phyloP scores from a whole-genome alignment of 2,329 filamentous ascomycete genomes.

The Chaetomium sp. region DNA sequence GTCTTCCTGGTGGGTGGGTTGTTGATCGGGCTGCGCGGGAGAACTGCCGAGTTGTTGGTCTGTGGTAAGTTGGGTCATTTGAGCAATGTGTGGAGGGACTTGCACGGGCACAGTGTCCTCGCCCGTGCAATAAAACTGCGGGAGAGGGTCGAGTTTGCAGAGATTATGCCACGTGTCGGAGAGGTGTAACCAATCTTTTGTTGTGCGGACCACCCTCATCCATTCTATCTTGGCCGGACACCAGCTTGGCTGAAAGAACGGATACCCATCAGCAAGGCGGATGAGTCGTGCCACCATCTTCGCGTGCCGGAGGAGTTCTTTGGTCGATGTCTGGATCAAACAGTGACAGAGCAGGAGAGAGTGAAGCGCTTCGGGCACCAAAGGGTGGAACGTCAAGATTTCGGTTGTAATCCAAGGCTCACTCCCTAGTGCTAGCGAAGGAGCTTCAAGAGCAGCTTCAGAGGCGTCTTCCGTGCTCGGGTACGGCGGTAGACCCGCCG shows the following conservation, averaged over 20 bases:
- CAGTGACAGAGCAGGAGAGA: constrained; percentile 70
- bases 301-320: constrained; percentile 72
- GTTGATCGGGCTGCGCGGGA: constrained; percentile 43
- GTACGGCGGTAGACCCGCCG: constrained; percentile 60
- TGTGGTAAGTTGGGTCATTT: constrained; percentile 31
- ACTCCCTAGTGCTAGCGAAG: constrained; percentile 17
- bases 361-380: constrained; percentile 73
- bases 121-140: constrained; percentile 24
- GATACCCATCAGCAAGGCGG: constrained; percentile 70
- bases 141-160: constrained; percentile 55
- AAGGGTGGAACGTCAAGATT: constrained; percentile 71
- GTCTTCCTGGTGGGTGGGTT: constrained; percentile 52
- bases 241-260: constrained; percentile 67
- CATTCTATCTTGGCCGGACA: constrained; percentile 71
- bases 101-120: constrained; percentile 5
- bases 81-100: not conserved
- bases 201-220: constrained; percentile 65
- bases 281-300: constrained; percentile 73
- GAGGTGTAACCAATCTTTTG: constrained; percentile 64
- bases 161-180: constrained; percentile 61
- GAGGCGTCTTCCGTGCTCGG: constrained; percentile 41
- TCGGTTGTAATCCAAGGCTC: constrained; percentile 39
- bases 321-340: constrained; percentile 70
- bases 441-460: constrained; percentile 24
- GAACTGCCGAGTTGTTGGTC: not conserved